A percentile compares a stretch with the other conserved stretches of the same genome.
Conservation (phyloP, 2,329 filamentous ascomycete species). For the Ploettnerulaceae sp. region DNA sequence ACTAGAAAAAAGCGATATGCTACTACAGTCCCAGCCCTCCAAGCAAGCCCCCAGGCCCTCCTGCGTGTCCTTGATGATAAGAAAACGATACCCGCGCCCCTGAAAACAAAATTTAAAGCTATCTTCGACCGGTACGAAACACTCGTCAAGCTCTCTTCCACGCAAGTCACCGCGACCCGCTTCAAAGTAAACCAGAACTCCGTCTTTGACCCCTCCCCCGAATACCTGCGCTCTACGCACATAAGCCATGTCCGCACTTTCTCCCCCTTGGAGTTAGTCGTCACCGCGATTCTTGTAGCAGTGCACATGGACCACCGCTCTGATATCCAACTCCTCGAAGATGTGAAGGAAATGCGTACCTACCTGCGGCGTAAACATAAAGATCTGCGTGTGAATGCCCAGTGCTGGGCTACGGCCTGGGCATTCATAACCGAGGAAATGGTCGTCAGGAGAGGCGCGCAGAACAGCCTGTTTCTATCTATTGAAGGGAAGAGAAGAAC, state of each 20-base stretch:
- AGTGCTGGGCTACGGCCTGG: constrained; percentile 34
- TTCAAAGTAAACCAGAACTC: constrained; percentile 27
- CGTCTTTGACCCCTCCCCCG: constrained; percentile 30
- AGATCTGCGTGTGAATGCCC: constrained; percentile 34
- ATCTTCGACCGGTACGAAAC: constrained; percentile 34
- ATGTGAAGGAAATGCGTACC: constrained; percentile 33
- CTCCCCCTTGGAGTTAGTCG: constrained; percentile 35
- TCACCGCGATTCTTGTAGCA: constrained; percentile 32
- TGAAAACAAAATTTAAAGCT: constrained; percentile 30
- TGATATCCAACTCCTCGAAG: constrained; percentile 31
- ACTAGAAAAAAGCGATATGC: no score
- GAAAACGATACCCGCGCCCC: constrained; percentile 24
- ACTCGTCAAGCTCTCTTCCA: constrained; percentile 31
- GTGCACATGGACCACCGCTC: constrained; percentile 30
- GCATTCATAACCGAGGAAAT: constrained; percentile 27
- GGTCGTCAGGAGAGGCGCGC: constrained; percentile 2
- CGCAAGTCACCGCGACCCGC: constrained; percentile 21
- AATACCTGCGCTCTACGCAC: constrained; percentile 24
- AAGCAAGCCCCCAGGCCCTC: constrained; percentile 31
- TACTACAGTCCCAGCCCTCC: constrained; percentile 20
- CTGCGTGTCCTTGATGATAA: constrained; percentile 32
- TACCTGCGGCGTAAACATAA: constrained; percentile 32
- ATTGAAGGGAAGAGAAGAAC: constrained; percentile 2
- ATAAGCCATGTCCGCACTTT: constrained; percentile 34
- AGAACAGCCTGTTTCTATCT: background rate